Conservation (phyloP, 306 rosid genomes). For the Quercus gilva region DNA sequence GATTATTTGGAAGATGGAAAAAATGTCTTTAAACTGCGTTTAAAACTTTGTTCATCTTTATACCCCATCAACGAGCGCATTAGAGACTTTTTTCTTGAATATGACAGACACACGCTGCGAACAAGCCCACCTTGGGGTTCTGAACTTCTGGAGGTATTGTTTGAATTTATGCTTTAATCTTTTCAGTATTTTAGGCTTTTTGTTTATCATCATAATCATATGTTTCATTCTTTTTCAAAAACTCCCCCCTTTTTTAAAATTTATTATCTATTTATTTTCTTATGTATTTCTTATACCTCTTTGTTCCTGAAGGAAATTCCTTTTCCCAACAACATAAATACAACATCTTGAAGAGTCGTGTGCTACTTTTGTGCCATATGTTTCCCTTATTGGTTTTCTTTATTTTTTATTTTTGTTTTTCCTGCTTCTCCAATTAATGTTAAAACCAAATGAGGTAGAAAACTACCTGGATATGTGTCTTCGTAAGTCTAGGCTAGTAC, state of each 20-base stretch:
- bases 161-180: slow-evolving; percentile 14
- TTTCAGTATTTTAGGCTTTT: background rate
- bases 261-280: background rate
- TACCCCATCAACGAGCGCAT: slow-evolving; percentile 93
- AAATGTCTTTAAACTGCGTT: slow-evolving; percentile 82
- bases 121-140: slow-evolving; percentile 99
- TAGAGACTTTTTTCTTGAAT: slow-evolving; percentile 94
- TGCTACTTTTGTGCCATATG: too few species aligned
- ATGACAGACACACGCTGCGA: slow-evolving; percentile 96
- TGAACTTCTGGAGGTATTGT: slow-evolving; percentile 90
- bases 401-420: background rate
- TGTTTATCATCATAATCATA: background rate
- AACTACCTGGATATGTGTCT: background rate
- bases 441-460: background rate
- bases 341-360: background rate
- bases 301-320: background rate
- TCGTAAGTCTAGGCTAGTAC: background rate
- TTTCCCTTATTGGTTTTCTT: too few species aligned
- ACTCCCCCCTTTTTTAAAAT: too few species aligned
- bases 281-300: background rate
- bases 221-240: background rate
- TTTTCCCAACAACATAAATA: background rate
- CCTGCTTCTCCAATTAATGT: background rate
- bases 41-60: slow-evolving; percentile 87
- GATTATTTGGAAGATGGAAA: slow-evolving; percentile 99